Conservation (phyloP, 2,329 filamentous ascomycete species). For the Zarea fungicola region DNA sequence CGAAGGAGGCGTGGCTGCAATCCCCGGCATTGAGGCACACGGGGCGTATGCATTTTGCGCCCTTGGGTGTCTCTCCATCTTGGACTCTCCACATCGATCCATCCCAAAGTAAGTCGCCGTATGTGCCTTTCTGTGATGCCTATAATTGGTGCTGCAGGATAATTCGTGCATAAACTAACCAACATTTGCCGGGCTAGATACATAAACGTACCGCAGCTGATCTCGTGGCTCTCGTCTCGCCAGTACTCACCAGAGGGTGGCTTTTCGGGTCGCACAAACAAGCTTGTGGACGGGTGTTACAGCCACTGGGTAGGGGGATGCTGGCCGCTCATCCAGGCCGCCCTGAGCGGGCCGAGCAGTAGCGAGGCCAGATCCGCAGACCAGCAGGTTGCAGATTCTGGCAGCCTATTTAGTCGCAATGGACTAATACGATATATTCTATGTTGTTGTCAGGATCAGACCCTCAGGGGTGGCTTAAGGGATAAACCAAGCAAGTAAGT, state of each 20-base stretch:
- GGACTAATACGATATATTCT: conserved; percentile 87
- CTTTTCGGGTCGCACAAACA: conserved; percentile 91
- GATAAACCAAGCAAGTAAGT: conserved; percentile 89
- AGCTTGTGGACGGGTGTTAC: conserved; percentile 96
- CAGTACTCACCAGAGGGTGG: conserved; percentile 91
- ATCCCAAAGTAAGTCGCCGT: conserved; percentile 58
- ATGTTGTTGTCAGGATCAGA: conserved; percentile 74
- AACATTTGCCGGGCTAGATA: conserved; percentile 44
- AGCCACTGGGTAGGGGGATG: conserved; percentile 96
- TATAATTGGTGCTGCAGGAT: background rate
- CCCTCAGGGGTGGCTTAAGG: conserved; percentile 70
- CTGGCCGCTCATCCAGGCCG: conserved; percentile 85
- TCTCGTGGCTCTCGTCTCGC: conserved; percentile 83
- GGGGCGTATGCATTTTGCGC: conserved; percentile 96
- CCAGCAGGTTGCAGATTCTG: conserved; percentile 27
- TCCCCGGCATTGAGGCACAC: conserved; percentile 85
- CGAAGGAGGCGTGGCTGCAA: conserved; percentile 86
- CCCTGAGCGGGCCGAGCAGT: conserved; percentile 51
- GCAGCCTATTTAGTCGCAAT: conserved; percentile 70
- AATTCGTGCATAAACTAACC: conserved; percentile 22
- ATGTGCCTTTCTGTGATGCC: background rate
- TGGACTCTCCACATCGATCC: conserved; percentile 71
- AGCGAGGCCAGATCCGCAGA: conserved; percentile 24
- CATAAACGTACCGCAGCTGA: conserved; percentile 69
- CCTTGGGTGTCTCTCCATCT: conserved; percentile 78